These are phyloP conservation scores for Scalesia atractyloides DNA, from an alignment of 129 eudicot species.

Conservation along the genomic window DNA sequence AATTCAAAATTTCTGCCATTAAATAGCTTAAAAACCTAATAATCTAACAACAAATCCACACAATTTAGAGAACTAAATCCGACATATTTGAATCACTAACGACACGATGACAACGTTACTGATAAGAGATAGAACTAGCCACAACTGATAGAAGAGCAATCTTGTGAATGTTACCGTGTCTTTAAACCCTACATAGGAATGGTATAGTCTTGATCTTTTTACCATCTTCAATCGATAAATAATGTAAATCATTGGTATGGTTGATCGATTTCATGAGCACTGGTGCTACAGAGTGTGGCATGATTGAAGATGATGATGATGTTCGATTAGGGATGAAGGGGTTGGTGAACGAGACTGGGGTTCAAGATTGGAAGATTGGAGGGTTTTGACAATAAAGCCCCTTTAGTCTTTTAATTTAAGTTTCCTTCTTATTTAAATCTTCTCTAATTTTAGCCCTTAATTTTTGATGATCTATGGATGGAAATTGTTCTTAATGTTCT, in stretches of 20 bases:
- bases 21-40: no score
- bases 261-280: constrained; percentile 42
- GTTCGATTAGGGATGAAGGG: constrained; percentile 29
- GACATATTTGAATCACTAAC: constrained; percentile 47
- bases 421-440: no score
- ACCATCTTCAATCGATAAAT: constrained; percentile 39
- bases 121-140: constrained; percentile 9
- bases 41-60: no score
- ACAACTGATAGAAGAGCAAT: neutral
- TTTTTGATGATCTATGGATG: no score
- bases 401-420: no score
- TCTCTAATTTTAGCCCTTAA: no score
- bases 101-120: constrained; percentile 49
- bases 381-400: no score
- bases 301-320: constrained; percentile 33
- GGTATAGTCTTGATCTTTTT: constrained; percentile 42
- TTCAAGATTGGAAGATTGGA: no score
- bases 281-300: constrained; percentile 34
- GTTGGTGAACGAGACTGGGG: constrained; percentile 48
- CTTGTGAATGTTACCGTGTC: constrained; percentile 28
- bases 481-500: no score
- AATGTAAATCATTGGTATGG: constrained; percentile 19
- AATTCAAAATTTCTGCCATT: no score
- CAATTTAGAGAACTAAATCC: neutral
- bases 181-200: constrained; percentile 49